These are phyloP conservation scores for Poterioochromonas sp. DNA, from an alignment of 352 stramenopile species.

Conservation along the genomic window DNA sequence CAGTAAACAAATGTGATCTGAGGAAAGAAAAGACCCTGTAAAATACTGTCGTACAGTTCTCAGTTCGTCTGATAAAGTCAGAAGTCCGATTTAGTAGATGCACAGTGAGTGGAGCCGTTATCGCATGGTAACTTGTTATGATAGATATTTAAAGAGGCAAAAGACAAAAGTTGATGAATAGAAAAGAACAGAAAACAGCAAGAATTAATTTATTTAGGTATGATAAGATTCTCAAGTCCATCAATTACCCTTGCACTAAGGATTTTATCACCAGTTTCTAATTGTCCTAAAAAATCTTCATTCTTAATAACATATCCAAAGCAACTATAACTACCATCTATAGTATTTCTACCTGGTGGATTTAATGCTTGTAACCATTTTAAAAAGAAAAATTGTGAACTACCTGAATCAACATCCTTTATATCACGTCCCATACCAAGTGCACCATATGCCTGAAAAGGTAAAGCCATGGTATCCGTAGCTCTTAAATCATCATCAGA, in stretches of 20 bases:
- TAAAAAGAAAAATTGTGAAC: slow-evolving; percentile 49
- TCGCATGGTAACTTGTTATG: too few species aligned
- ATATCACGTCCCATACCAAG: slow-evolving; percentile 48
- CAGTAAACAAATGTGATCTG: too few species aligned
- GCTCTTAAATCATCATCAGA: slow-evolving; percentile 48
- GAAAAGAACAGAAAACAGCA: too few species aligned
- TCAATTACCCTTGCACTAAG: slow-evolving; percentile 25
- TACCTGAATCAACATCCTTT: slow-evolving; percentile 44
- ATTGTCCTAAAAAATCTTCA: slow-evolving; percentile 39
- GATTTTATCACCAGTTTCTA: slow-evolving; percentile 36
- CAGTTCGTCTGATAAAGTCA: too few species aligned
- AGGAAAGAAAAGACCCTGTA: too few species aligned
- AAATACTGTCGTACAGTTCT: too few species aligned
- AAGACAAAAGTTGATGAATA: too few species aligned
- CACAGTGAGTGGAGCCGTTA: too few species aligned
- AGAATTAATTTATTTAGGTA: too few species aligned
- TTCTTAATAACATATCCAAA: slow-evolving; percentile 50
- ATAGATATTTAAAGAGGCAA: too few species aligned
- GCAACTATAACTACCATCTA: slow-evolving; percentile 46
- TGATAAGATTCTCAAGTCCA: neutral
- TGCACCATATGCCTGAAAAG: slow-evolving; percentile 49
- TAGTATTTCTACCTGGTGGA: slow-evolving; percentile 35
- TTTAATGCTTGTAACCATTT: slow-evolving; percentile 38
- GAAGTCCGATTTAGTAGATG: too few species aligned
- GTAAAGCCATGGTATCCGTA: slow-evolving; percentile 41